Evolutionary conservation across 352 stramenopile genomes (phyloP).

Genomic region (Peronosclerospora sorghi): DNA sequence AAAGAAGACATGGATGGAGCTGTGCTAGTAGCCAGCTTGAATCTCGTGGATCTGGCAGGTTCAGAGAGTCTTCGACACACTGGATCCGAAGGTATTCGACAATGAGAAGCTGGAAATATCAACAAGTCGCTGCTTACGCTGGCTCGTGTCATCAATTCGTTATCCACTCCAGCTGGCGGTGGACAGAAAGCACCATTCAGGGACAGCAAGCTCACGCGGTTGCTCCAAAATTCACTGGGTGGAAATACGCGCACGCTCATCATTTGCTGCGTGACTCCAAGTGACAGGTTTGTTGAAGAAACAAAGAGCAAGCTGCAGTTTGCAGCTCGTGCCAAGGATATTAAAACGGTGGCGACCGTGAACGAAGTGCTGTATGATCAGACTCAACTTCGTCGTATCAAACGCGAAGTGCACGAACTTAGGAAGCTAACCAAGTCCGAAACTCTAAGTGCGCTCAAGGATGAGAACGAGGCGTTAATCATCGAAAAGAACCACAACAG

Average conservation of each 20-base stretch:
- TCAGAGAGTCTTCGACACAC: constrained; percentile 95
- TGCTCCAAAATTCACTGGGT: neutral
- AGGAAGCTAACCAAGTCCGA: neutral
- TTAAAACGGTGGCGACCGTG: neutral
- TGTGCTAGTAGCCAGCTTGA: constrained; percentile 91
- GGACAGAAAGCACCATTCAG: constrained; percentile 65
- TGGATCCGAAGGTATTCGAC: constrained; percentile 86
- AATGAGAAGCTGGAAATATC: constrained; percentile 95
- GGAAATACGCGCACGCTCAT: too few species aligned
- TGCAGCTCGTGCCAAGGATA: constrained; percentile 64
- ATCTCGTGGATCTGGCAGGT: constrained; percentile 96
- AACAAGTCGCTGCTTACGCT: constrained; percentile 94
- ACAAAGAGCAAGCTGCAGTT: constrained; percentile 89
- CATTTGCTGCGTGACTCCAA: constrained; percentile 44
- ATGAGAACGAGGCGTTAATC: too few species aligned
- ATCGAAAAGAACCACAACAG: too few species aligned
- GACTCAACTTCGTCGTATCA: too few species aligned
- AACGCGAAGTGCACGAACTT: constrained; percentile 2
- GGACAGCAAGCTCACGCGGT: constrained; percentile 62
- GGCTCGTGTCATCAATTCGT: constrained; percentile 89
- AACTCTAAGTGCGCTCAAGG: too few species aligned
- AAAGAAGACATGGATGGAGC: constrained; percentile 67
- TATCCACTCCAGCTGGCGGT: constrained; percentile 24
- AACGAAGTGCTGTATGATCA: constrained; percentile 10
- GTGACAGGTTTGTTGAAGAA: constrained; percentile 66